These are phyloP conservation scores for Colletotrichum filicis DNA, from an alignment of 2,329 filamentous ascomycete species.

Conservation along the genomic window DNA sequence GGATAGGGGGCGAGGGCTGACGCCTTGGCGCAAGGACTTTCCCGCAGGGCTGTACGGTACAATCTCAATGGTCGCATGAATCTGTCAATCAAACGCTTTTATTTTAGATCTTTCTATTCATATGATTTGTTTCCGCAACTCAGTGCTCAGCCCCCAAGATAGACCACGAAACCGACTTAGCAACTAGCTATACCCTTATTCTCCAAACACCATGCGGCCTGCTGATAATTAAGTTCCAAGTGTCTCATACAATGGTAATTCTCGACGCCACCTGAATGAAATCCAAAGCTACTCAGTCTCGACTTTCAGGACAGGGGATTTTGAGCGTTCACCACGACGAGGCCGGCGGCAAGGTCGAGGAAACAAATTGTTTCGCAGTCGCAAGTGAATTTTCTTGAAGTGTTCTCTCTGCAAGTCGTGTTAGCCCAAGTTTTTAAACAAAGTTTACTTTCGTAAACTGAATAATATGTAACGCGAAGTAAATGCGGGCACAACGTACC, in stretches of 20 bases:
- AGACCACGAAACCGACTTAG: not conserved
- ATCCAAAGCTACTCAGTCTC: not conserved
- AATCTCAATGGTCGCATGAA: not conserved
- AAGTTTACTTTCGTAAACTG: not conserved
- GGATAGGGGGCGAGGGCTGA: too few species aligned
- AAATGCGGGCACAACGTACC: not conserved
- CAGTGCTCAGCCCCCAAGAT: not conserved
- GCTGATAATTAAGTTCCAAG: not conserved
- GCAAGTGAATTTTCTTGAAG: slow-evolving; percentile 19
- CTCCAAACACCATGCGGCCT: not conserved
- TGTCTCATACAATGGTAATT: not conserved
- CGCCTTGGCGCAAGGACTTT: not conserved
- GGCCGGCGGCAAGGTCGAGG: slow-evolving; percentile 10
- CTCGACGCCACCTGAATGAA: not conserved
- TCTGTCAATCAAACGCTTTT: not conserved
- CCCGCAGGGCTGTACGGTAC: not conserved
- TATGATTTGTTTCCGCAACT: not conserved
- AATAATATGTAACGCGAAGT: too few species aligned
- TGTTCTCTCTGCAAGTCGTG: slow-evolving; percentile 4
- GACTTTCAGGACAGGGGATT: not conserved
- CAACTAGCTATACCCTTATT: not conserved
- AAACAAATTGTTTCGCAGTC: slow-evolving; percentile 15
- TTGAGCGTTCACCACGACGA: not conserved
- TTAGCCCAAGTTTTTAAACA: not conserved
- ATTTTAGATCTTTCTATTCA: not conserved